phyloP scores from a whole-genome alignment of 106 monocot genomes.

The Ottelia alismoides region DNA sequence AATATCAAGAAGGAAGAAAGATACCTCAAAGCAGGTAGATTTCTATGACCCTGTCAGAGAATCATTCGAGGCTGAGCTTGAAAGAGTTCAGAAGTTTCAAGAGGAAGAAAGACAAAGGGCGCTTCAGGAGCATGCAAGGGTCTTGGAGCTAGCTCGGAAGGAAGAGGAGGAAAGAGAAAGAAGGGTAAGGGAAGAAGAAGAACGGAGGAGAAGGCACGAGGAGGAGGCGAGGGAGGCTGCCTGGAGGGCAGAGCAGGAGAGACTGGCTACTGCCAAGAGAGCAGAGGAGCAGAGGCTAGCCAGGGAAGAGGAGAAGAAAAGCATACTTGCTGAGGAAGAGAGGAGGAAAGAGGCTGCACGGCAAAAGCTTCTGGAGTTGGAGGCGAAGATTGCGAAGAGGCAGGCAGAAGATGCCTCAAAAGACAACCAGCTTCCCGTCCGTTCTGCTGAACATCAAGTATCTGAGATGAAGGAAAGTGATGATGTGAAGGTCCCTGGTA shows the following conservation, averaged over 20 bases:
- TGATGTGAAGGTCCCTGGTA: conserved; percentile 11
- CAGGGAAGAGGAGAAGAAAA: conserved; percentile 79
- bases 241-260: no score
- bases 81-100: no score
- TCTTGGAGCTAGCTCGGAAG: conserved; percentile 52
- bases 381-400: conserved; percentile 69
- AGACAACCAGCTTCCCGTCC: conserved; percentile 15
- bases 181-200: no score
- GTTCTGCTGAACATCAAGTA: conserved; percentile 12
- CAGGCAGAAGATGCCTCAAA: conserved; percentile 36
- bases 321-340: conserved; percentile 60
- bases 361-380: conserved; percentile 72
- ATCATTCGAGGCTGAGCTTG: no score
- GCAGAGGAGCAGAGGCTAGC: conserved; percentile 63
- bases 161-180: no score
- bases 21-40: conserved; percentile 30
- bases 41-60: conserved; percentile 80
- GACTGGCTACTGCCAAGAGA: conserved; percentile 49
- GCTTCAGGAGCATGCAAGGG: conserved; percentile 65
- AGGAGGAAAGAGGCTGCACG: conserved; percentile 84
- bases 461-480: conserved; percentile 23
- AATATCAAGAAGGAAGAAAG: conserved; percentile 63
- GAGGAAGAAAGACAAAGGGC: conserved; percentile 68
- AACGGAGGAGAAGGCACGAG: no score
- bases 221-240: no score